phyloP scores from a whole-genome alignment of 129 eudicot species.

The carrot (Daucus carota) region DH1_v3.0 NC_030384.2:38581001-38581500 shows the following conservation, averaged over 20 bases:
- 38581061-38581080: constrained; percentile 56
- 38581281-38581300: constrained; percentile 76
- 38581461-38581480: neutral
- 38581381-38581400: neutral
- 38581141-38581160: constrained; percentile 60
- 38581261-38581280: constrained; percentile 58
- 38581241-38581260: constrained; percentile 61
- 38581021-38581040: neutral
- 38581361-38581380: constrained; percentile 33
- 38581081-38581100: constrained; percentile 66
- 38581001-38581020: constrained; percentile 16
- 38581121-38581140: constrained; percentile 54
- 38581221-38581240: constrained; percentile 46
- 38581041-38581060: constrained; percentile 76
- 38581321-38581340: constrained; percentile 72
- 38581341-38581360: constrained; percentile 48
- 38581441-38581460: constrained; percentile 3
- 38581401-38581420: neutral
- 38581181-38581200: constrained; percentile 55
- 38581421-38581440: neutral
- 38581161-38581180: constrained; percentile 40
- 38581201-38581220: constrained; percentile 44
- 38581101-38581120: constrained; percentile 52
- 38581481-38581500: neutral
- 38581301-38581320: constrained; percentile 57